Base-by-base conservation (phyloP, 371 early-diverging fungal genomes). In the Rhizopus sp. region DNA sequence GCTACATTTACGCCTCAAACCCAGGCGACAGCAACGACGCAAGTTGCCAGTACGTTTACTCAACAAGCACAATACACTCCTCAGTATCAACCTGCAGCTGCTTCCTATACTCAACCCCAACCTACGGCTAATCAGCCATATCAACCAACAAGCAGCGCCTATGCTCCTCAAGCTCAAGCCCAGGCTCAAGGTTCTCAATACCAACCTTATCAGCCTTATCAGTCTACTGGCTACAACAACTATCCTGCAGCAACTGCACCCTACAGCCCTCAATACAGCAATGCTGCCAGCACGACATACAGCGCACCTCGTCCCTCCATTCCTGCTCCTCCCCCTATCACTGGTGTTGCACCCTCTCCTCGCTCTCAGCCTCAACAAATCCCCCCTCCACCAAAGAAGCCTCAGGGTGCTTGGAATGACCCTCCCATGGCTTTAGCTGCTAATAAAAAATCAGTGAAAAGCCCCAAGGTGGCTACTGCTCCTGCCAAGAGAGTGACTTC, bases 331-430 rank as follows among this genome's bases (percentile, higher is more conserved):
- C 73, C 77, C 33, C 68, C 72, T 13, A 65, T 70, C 40, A 57
- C 57, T 10, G 66, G 62, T 16, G 40, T 53, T 31, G 47, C 62
- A 23, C 57, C 58, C 38, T 13, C 57, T 29, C 55, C 62, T 45
- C 32, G 44, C 7, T 41, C 59, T 51, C 59, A 53, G 12, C 34
- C 57, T 30, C 44, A 59, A 35, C 70, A 72, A 48, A 62, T 71
- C 38, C 70, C 67, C 29, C 70, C 76, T 23, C 66, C 67, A 38
- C 65, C 62, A 17, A 68, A 67, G 53, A 59, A 64, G 41, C 46
- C 65, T 13, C 62, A 69, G 31, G 77, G 74, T 45, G 74, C 74
- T 49, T 85, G 85, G 85, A 84, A 87, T 55, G 85, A 87, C 59
- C 84, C 84, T 33, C 85, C 77, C 32, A 69, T 77, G 64, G 12